Evolutionary conservation across 805 yeast genomes (phyloP), one percentile per base, ranked within the genome.

Genomic region (Schwanniomyces occidentalis): DNA sequence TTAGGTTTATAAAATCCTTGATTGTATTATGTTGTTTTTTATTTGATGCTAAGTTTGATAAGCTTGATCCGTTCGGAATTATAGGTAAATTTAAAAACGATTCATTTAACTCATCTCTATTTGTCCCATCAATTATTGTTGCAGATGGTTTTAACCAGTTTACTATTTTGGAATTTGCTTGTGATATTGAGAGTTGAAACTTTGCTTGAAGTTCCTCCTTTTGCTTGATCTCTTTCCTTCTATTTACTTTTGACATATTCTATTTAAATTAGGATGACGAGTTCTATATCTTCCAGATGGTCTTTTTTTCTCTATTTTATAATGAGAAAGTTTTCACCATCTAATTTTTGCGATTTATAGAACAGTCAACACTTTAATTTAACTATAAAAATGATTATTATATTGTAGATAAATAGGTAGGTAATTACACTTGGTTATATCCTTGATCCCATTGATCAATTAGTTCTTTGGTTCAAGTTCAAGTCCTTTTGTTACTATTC

Each of bases 191-290:
- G 5, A 69, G 54, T 46, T 71, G 76, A 42, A 75, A 67, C 35
- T 58, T 58, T 10, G 74, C 63, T 39, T 71, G 79, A 4, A 76
- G 54, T 18, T 63, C 65, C 38, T 74, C 72, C 42, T 74, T 74
- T 27, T 58, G 51, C 41, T 69, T 64, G 24, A 73, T 72, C 30
- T 73, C 76, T 24, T 66, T 54, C 24, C 75, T 45, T 35, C 68
- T 51, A 39, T 49, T 48, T 33, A 24, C 35, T 27, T 34, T 41
- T n/a, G 44, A 30, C 37, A 38, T 37, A 13, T n/a, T 8, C n/a
- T n/a, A n/a, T n/a, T n/a, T n/a, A n/a, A n/a, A n/a, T n/a, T n/a
- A n/a, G n/a, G n/a, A n/a, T n/a, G n/a, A n/a, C n/a, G n/a, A n/a
- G n/a, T n/a, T n/a, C n/a, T n/a, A n/a, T n/a, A n/a, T n/a, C n/a